Evolutionary conservation across 2,329 filamentous ascomycete genomes (phyloP).

Genomic region (Cadophora luteo-olivacea): DNA sequence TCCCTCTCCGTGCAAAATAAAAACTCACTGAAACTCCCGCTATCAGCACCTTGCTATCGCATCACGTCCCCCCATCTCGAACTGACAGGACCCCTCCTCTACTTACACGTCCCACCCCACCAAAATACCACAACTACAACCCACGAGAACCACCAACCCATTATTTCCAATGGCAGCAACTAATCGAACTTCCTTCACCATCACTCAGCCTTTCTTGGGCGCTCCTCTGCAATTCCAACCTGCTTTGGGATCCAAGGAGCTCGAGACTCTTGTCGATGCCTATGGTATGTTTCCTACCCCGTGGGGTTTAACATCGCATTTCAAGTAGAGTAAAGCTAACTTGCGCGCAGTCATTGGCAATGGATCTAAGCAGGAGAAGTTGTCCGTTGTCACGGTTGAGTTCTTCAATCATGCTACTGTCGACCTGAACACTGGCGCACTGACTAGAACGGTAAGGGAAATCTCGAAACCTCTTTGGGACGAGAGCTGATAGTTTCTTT

Average conservation of each 20-base stretch:
- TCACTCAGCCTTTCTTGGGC: slow-evolving; percentile 62
- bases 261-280: slow-evolving; percentile 64
- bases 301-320: no score
- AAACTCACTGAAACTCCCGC: background rate
- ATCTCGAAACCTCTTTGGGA: slow-evolving; percentile 27
- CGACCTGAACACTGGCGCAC: slow-evolving; percentile 64
- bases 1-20: background rate
- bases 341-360: slow-evolving; percentile 51
- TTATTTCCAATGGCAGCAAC: slow-evolving; percentile 31
- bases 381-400: slow-evolving; percentile 62
- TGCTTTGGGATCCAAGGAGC: slow-evolving; percentile 65
- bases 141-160: background rate
- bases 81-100: slow-evolving; percentile 8
- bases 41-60: slow-evolving; percentile 8
- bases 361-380: slow-evolving; percentile 63
- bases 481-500: background rate
- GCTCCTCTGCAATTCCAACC: slow-evolving; percentile 69
- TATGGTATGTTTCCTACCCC: slow-evolving; percentile 47
- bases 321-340: background rate
- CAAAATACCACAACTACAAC: slow-evolving; percentile 5
- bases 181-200: slow-evolving; percentile 33
- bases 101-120: background rate
- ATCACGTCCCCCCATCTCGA: background rate
- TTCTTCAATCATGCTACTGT: slow-evolving; percentile 65
- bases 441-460: slow-evolving; percentile 35